These are phyloP conservation scores for Neurospora tetrasperma DNA, from an alignment of 495 filamentous ascomycete genomes.

Conservation along the genomic window DNA sequence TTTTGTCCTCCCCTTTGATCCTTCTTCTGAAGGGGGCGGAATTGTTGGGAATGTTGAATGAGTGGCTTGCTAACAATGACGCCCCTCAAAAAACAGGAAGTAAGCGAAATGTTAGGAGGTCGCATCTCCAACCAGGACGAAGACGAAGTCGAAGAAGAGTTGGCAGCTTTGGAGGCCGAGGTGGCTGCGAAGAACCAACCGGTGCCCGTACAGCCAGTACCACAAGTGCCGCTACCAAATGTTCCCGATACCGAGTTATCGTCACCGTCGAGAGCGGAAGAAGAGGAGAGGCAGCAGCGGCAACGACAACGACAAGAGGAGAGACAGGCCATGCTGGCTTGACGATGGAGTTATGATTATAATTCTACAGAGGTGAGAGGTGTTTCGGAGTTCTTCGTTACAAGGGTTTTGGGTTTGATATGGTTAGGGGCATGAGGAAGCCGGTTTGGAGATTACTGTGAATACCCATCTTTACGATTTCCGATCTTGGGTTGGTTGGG, in stretches of 20 bases:
- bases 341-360: constrained; percentile 3
- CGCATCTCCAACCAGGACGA: constrained; percentile 86
- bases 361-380: neutral
- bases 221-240: constrained; percentile 40
- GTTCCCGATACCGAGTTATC: constrained; percentile 43
- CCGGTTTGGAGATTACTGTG: neutral
- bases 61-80: neutral
- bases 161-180: constrained; percentile 69
- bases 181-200: constrained; percentile 19
- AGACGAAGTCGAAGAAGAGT: constrained; percentile 93
- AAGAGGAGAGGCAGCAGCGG: constrained; percentile 20
- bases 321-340: constrained; percentile 39
- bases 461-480: neutral
- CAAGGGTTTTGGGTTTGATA: neutral
- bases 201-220: neutral
- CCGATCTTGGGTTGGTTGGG: neutral
- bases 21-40: too few relatives aligned
- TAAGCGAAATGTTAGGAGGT: constrained; percentile 82
- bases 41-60: neutral
- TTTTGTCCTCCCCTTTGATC: neutral
- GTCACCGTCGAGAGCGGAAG: constrained; percentile 14
- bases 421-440: neutral
- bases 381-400: neutral
- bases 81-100: constrained; percentile 44
- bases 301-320: constrained; percentile 15